Conservation (phyloP, 1,139 yeast genomes). For the Scheffersomyces cryptocercus region DNA sequence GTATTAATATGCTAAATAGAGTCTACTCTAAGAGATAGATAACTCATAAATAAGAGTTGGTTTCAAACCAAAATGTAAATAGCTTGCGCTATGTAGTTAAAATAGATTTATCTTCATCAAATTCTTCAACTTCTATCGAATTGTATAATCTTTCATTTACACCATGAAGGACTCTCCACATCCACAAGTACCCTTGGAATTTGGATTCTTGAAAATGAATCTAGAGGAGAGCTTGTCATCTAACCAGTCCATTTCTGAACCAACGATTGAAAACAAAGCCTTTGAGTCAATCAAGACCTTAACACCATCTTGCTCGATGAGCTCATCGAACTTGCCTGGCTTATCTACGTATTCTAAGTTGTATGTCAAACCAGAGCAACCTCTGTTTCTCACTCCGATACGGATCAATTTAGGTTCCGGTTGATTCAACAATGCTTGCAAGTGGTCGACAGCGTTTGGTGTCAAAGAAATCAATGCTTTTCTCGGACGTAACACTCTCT, state of each 20-base stretch:
- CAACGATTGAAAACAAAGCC: conserved; percentile 92
- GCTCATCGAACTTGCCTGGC: conserved; percentile 93
- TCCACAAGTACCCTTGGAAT: conserved; percentile 96
- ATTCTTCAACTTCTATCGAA: background rate
- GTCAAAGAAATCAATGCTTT: conserved; percentile 86
- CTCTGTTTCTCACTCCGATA: conserved; percentile 93
- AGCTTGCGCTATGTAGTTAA: background rate
- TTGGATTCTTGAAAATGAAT: conserved; percentile 91
- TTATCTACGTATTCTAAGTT: conserved; percentile 84
- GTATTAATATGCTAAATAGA: no score
- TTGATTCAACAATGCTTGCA: conserved; percentile 63
- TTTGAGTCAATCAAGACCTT: conserved; percentile 92
- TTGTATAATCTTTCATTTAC: conserved; percentile 21
- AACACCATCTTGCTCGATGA: conserved; percentile 90
- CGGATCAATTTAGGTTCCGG: conserved; percentile 89
- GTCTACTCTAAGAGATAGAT: no score
- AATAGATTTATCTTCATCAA: background rate
- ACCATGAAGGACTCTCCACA: conserved; percentile 99
- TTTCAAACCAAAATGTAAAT: background rate
- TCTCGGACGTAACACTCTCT: conserved; percentile 76
- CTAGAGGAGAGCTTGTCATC: conserved; percentile 89
- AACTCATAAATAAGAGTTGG: no score
- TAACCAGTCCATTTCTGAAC: conserved; percentile 98
- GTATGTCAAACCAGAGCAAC: conserved; percentile 94
- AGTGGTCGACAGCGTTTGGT: conserved; percentile 70